Evolutionary conservation across 805 yeast species (phyloP).

Genomic region (Ogataea salicorniae): DNA sequence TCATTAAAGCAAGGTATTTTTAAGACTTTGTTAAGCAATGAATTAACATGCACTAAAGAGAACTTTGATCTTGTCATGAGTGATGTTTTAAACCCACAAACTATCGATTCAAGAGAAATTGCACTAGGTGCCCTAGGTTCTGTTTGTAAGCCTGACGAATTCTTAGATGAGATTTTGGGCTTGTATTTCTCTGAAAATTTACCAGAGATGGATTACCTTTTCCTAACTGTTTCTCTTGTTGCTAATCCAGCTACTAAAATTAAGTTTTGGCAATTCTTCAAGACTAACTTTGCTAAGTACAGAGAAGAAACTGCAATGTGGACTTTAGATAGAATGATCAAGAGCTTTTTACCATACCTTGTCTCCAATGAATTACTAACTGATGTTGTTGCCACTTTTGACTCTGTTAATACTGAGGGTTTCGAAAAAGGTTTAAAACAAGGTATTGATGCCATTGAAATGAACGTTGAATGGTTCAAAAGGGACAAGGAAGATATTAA

Average conservation of each 20-base stretch:
- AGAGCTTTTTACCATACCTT: slow-evolving; percentile 30
- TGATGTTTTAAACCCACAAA: slow-evolving; percentile 46
- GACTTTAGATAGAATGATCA: slow-evolving; percentile 32
- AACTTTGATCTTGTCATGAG: slow-evolving; percentile 36
- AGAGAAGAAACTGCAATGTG: slow-evolving; percentile 34
- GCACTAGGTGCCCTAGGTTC: slow-evolving; percentile 53
- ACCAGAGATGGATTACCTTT: slow-evolving; percentile 56
- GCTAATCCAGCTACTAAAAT: slow-evolving; percentile 39
- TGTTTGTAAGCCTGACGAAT: slow-evolving; percentile 30
- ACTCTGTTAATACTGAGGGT: slow-evolving; percentile 42
- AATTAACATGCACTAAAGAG: slow-evolving; percentile 27
- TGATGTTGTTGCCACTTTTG: slow-evolving; percentile 41
- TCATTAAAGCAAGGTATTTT: slow-evolving; percentile 40
- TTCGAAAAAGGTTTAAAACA: slow-evolving; percentile 55
- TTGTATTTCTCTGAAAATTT: slow-evolving; percentile 40
- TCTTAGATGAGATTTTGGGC: slow-evolving; percentile 35
- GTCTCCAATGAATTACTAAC: slow-evolving; percentile 31
- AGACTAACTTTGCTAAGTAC: slow-evolving; percentile 41
- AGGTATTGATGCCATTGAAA: slow-evolving; percentile 49
- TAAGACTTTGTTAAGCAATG: slow-evolving; percentile 37
- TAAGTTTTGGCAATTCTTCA: slow-evolving; percentile 46
- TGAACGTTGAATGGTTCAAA: slow-evolving; percentile 46
- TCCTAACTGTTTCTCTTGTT: slow-evolving; percentile 43
- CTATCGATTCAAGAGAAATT: slow-evolving; percentile 55
- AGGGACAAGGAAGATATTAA: slow-evolving; percentile 39